Base-by-base conservation (phyloP, 495 filamentous ascomycete species). In the Aspergillus steynii region DNA sequence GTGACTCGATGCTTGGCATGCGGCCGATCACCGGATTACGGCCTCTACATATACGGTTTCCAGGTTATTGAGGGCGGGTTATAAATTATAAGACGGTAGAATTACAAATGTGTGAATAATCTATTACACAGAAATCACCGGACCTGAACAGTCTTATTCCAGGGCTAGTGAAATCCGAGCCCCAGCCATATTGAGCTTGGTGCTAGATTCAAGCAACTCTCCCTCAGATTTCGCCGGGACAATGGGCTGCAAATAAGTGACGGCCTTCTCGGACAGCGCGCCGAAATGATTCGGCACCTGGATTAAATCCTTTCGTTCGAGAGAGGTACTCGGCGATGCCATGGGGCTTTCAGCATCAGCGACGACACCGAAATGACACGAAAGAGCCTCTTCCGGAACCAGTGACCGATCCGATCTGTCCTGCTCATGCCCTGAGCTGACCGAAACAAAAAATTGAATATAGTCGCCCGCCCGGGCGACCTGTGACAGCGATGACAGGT, bases 401-500 rank as follows among this genome's bases (percentile, higher is more conserved):
- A 20, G 20, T 29, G 46, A 45, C 8, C 29, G 27, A 29, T 50
- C 15, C 12, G 28, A 46, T 45, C 50, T 46, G 2, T 50, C 55
- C 28, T 55, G 52, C 4, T 37, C 1, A 32, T 58, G 27, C 42
- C 56, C 55, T 31, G 71, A 63, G 10, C 72, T 68, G 14, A 70
- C 60, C n/a, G 74, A 68, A 37, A 78, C 74, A 63, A 80, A 83
- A 58, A 85, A 85, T 34, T 78, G 75, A 50, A 85, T 69, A 32
- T 72, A 74, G 64, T 84, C 80, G 5, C 77, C 80, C 31, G 73
- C 62, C n/a, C 69, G 66, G 50, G 80, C 79, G n/a, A 77, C 70
- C 52, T 83, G 77, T 14, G 77, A 79, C 8, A 83, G 64, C 10
- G 68, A 63, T 6, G 75, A 70, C 14, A 80, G 67, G 63, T 76